Conservation (phyloP, 345 rosid species). For the Populus tremula region DNA sequence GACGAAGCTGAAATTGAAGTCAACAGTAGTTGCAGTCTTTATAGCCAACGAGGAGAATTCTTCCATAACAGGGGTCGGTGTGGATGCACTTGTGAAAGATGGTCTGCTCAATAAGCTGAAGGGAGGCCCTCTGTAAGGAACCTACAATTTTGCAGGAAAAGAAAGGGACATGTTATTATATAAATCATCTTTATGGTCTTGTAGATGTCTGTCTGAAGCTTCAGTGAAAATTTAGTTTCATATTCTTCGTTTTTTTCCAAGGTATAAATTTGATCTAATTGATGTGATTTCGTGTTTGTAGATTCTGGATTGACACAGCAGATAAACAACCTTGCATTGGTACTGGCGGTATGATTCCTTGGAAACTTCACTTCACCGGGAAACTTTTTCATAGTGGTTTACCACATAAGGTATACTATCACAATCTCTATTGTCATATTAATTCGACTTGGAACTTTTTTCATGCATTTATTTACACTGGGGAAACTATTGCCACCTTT, state of each 20-base stretch:
- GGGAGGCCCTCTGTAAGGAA: slow-evolving; percentile 80
- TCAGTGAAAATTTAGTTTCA: neutral
- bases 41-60: slow-evolving; percentile 95
- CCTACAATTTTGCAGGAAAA: neutral
- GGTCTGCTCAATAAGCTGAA: slow-evolving; percentile 82
- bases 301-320: slow-evolving; percentile 97
- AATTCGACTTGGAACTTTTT: neutral
- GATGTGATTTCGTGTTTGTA: slow-evolving; percentile 27
- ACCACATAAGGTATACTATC: slow-evolving; percentile 66
- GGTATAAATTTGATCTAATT: slow-evolving; percentile 5
- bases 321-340: slow-evolving; percentile 99
- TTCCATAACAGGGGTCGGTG: slow-evolving; percentile 76
- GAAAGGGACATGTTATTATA: neutral
- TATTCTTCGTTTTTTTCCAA: neutral
- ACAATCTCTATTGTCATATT: neutral
- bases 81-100: slow-evolving; percentile 79
- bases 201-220: neutral
- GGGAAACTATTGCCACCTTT: neutral
- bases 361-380: slow-evolving; percentile 89
- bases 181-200: neutral
- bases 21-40: slow-evolving; percentile 82
- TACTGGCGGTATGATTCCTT: slow-evolving; percentile 96
- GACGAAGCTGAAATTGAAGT: slow-evolving; percentile 65
- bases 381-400: slow-evolving; percentile 97
- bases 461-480: neutral